phyloP scores from a whole-genome alignment of 2,329 filamentous ascomycete genomes.

The Fusarium miscanthi region DNA sequence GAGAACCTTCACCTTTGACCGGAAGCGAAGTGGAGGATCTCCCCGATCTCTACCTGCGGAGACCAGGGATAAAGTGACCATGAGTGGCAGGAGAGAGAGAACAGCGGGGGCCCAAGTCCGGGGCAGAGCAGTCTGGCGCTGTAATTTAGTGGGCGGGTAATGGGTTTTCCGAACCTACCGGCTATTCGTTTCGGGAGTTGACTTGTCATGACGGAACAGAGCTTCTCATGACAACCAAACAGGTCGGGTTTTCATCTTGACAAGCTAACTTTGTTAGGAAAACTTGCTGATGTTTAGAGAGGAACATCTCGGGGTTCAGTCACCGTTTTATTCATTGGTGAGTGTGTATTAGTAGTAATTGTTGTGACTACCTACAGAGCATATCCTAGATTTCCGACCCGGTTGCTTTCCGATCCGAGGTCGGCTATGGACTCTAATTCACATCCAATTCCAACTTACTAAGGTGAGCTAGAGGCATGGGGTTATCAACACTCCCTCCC shows the following conservation, averaged over 20 bases:
- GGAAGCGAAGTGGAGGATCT: constrained; percentile 20
- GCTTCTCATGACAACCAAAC: constrained; percentile 20
- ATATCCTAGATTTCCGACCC: constrained; percentile 5
- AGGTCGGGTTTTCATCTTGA: neutral
- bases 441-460: neutral
- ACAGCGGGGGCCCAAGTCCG: constrained; percentile 42
- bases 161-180: constrained; percentile 42
- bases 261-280: constrained; percentile 14
- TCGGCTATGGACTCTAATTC: constrained; percentile 15
- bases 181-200: constrained; percentile 46
- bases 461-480: neutral
- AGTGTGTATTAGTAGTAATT: constrained; percentile 33
- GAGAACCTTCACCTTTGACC: neutral
- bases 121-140: constrained; percentile 12
- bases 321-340: constrained; percentile 23
- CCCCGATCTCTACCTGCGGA: constrained; percentile 17
- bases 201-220: constrained; percentile 30
- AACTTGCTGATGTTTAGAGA: neutral
- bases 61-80: constrained; percentile 26
- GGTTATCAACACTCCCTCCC: neutral
- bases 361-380: constrained; percentile 25
- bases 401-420: constrained; percentile 31
- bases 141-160: constrained; percentile 39
- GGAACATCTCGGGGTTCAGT: constrained; percentile 31
- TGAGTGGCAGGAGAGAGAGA: constrained; percentile 12